phyloP scores from a whole-genome alignment of 345 rosid species.

The Rubroshorea leprosula region DNA sequence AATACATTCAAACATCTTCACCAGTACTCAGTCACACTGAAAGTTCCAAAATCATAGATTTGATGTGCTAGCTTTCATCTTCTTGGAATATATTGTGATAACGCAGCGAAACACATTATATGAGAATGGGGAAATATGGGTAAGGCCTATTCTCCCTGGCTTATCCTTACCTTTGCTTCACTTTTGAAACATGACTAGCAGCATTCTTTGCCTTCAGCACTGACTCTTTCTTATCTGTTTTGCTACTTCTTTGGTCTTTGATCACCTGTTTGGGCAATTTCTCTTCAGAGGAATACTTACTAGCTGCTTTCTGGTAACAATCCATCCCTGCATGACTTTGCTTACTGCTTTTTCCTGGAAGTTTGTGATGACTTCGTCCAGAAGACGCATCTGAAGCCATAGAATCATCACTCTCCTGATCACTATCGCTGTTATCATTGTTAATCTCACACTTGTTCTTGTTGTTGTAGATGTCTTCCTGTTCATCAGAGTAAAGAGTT shows the following conservation, averaged over 20 bases:
- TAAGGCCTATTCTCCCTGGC: neutral
- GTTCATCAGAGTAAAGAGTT: conserved; percentile 15
- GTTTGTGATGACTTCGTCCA: conserved; percentile 42
- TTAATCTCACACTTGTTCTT: conserved; percentile 17
- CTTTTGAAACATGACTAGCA: conserved; percentile 37
- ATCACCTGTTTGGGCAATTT: conserved; percentile 29
- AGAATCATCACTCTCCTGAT: conserved; percentile 53
- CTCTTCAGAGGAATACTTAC: conserved; percentile 24
- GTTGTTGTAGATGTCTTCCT: conserved; percentile 10
- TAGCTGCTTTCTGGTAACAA: conserved; percentile 25
- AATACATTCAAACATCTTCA: neutral
- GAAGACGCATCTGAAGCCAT: conserved; percentile 79
- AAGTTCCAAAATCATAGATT: neutral
- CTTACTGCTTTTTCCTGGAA: conserved; percentile 18
- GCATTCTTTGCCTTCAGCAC: conserved; percentile 31
- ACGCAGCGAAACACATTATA: neutral
- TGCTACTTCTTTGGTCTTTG: conserved; percentile 27
- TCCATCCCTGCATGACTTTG: neutral
- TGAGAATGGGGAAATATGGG: neutral
- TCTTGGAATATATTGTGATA: no score
- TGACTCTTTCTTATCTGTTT: conserved; percentile 28
- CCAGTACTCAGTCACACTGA: no score
- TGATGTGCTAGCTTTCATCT: no score
- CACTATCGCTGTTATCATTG: conserved; percentile 11
- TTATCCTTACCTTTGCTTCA: conserved; percentile 35